A percentile compares a stretch with the other conserved stretches of the same genome.
Conservation (phyloP, 2,329 filamentous ascomycete genomes). For the Neonectria sp. region DNA sequence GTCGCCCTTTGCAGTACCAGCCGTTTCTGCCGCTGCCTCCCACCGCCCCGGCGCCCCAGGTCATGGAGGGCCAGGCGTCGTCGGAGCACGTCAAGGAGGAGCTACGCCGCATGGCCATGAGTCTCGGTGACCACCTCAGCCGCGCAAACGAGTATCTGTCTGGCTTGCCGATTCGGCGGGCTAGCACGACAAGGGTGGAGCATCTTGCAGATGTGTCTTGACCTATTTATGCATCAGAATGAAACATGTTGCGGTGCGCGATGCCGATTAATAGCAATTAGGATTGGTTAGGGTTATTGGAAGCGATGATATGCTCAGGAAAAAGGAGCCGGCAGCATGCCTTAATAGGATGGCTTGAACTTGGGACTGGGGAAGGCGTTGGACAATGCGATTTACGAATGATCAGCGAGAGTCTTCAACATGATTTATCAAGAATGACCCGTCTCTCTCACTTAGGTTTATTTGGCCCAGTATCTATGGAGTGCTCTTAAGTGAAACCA, state of each 20-base stretch:
- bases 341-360: slow-evolving; percentile 16
- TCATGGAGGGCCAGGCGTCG: slow-evolving; percentile 69
- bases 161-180: slow-evolving; percentile 55
- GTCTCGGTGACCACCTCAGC: slow-evolving; percentile 64
- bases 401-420: not conserved
- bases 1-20: slow-evolving; percentile 30
- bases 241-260: not conserved
- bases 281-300: slow-evolving; percentile 3
- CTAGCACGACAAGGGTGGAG: slow-evolving; percentile 51
- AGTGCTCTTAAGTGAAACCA: slow-evolving; percentile 49
- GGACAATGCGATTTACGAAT: slow-evolving; percentile 23
- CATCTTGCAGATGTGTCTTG: slow-evolving; percentile 40
- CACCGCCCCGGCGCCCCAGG: slow-evolving; percentile 63
- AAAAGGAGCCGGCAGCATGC: slow-evolving; percentile 4
- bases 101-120: slow-evolving; percentile 66
- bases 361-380: slow-evolving; percentile 18
- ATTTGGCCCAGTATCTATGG: not conserved
- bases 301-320: slow-evolving; percentile 6
- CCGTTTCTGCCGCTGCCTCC: slow-evolving; percentile 54
- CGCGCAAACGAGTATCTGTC: slow-evolving; percentile 62
- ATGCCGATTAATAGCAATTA: not conserved
- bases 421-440: slow-evolving; percentile 18
- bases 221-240: slow-evolving; percentile 7
- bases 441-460: not conserved
- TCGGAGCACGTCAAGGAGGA: slow-evolving; percentile 66